Evolutionary conservation across 2,329 filamentous ascomycete genomes (phyloP), one percentile per base, ranked within the genome.

Genomic region (Pseudocercospora eumusae): DNA sequence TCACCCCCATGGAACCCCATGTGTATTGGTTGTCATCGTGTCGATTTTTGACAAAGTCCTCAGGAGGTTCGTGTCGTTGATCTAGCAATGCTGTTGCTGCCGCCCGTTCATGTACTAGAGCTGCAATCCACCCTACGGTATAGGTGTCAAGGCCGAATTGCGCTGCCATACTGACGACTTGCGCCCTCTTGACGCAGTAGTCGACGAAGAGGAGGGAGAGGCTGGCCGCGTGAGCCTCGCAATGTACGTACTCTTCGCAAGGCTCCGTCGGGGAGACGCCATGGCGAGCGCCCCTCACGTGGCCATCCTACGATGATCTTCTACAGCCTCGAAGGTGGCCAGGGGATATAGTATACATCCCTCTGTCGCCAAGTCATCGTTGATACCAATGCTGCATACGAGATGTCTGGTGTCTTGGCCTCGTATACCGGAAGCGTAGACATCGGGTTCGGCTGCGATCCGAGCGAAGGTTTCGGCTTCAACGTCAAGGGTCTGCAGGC

Each of bases 1-100:
- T 28, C 27, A 62, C 57, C 10, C 59, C 66, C 18, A 71, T 66
- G 0, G 44, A 40, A 2, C 69, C 69, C 10, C 63, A 57, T 4
- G 27, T 55, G 44, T 65, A 66, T 6, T 15, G 47, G 25, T 68
- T 66, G 27, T 31, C 40, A 50, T 68, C 64, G 25, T 18, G 3
- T 13, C 20, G 18, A 7, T 36, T 13, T 15, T 58, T 21, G 5
- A n/a, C n/a, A 18, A 58, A 57, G 5, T 56, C 54, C 11, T 27
- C 8, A 0, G 62, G 59, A 11, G 33, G 20, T 4, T 21, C 10
- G 13, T 65, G 63, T 31, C 31, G 23, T 20, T 65, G 52, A 11
- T 65, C 63, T 13, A 63, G 60, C 31, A 65, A 40, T 8, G 28
- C 18, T 9, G 31, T n/a, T 44, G 57, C 57, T 1, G 63, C 60